Evolutionary conservation across 371 early-diverging fungal genomes (phyloP), one percentile per base, ranked within the genome.

Genomic region (Haplosporangium sp.): DNA sequence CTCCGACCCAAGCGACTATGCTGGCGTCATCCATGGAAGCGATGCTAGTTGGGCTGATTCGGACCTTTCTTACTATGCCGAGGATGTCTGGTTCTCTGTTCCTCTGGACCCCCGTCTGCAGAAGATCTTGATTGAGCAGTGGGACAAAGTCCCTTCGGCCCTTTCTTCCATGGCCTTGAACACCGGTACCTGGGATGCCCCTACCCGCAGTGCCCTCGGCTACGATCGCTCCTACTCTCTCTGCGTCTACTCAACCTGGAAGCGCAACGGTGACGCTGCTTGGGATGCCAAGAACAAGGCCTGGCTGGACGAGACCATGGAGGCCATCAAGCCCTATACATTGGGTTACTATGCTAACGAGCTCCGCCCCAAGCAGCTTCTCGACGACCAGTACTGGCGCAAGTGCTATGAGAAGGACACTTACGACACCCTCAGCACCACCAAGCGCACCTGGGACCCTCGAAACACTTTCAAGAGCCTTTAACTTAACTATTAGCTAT

Each of bases 91-190:
- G 79, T 64, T 77, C 65, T 57, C 67, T n/a, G 72, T 64, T n/a
- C 79, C 79, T 23, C 20, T 77, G 55, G 68, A 71, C 41, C 79
- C 72, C 21, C 41, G 53, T 13, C 65, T 77, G 40, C 68, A 64
- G 55, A 18, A 77, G 57, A 59, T 68, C 29, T 45, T 77, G 66
- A 62, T 77, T 52, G 41, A 64, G 18, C 79, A 72, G 42, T 77
- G 79, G 79, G 79, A 77, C 62, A 77, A 72, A 55, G 79, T 77
- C 42, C 79, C 79, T 29, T 77, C 79, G 14, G 55, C 59, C 59
- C 62, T 77, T 6, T 77, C 79, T 13, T 67, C 79, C 46, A 77
- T 77, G 79, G 79, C 79, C n/a, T 42, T 77, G 36, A 77, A 77
- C 66, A 77, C 79, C 0, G 79, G 79, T 42, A 67, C 79, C 38